These are phyloP conservation scores for Sclerotinia minor DNA, from an alignment of 2,329 filamentous ascomycete genomes.

Conservation along the genomic window DNA sequence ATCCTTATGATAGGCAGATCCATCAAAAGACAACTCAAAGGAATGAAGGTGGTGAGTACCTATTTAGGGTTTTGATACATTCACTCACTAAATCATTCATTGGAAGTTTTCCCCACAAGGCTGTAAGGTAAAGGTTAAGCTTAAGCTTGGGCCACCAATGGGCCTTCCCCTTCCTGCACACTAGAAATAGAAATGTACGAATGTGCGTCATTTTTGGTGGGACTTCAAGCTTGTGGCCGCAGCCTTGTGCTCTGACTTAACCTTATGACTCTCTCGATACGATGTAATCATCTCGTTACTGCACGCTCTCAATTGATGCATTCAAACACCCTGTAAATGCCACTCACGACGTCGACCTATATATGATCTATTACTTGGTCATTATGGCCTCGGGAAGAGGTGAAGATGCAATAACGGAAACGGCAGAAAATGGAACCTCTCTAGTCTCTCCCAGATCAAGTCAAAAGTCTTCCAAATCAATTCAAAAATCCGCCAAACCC, in stretches of 20 bases:
- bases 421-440: slow-evolving; percentile 46
- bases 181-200: slow-evolving; percentile 7
- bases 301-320: background rate
- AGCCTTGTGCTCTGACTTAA: background rate
- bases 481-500: slow-evolving; percentile 28
- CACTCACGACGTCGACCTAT: no score
- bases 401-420: slow-evolving; percentile 47
- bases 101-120: slow-evolving; percentile 18
- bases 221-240: no score
- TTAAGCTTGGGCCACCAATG: no score
- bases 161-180: no score
- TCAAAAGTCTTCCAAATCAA: slow-evolving; percentile 29
- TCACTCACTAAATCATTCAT: background rate
- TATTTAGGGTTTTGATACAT: background rate
- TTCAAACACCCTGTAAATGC: background rate
- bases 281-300: background rate
- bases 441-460: slow-evolving; percentile 35
- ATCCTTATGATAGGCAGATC: slow-evolving; percentile 20
- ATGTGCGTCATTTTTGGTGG: slow-evolving; percentile 17
- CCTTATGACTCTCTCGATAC: no score
- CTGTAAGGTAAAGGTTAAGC: background rate
- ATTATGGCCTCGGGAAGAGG: slow-evolving; percentile 5
- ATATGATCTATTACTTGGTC: background rate
- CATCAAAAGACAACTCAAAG: slow-evolving; percentile 20
- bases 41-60: background rate